Conservation (phyloP, 768 basidiomycete species). For the Naganishia vishniacii region DNA sequence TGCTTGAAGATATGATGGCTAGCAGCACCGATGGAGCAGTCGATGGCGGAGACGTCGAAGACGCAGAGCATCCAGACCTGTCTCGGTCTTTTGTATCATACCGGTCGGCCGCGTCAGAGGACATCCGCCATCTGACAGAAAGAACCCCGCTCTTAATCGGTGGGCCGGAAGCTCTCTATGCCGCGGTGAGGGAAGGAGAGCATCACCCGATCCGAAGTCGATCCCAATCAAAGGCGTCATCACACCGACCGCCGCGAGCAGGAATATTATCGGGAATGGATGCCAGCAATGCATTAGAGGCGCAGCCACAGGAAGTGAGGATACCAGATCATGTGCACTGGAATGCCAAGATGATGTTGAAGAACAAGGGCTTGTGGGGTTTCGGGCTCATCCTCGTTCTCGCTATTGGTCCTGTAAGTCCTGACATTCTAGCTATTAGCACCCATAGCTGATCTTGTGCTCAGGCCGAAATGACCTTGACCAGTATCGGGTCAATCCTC, state of each 20-base stretch:
- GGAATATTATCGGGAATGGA: background rate
- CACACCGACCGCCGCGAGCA: background rate
- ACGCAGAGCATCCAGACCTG: constrained; percentile 23
- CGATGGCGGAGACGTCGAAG: background rate
- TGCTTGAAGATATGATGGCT: constrained; percentile 21
- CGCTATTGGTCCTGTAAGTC: constrained; percentile 45
- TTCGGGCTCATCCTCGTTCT: constrained; percentile 45
- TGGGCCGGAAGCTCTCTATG: constrained; percentile 37
- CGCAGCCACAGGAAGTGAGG: background rate
- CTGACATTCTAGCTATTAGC: too few species aligned
- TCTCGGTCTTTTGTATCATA: constrained; percentile 19
- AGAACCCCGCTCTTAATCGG: constrained; percentile 45
- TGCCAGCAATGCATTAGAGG: background rate
- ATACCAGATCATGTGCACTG: constrained; percentile 28
- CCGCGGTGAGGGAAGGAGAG: constrained; percentile 42
- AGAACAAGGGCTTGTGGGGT: constrained; percentile 45
- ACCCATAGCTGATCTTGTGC: constrained; percentile 9
- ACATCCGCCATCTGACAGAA: constrained; percentile 41
- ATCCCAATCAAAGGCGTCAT: constrained; percentile 16
- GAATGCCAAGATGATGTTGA: constrained; percentile 36
- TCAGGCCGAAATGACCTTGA: constrained; percentile 45
- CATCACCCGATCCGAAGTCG: background rate
- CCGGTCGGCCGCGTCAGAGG: constrained; percentile 26
- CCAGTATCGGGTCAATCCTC: constrained; percentile 46
- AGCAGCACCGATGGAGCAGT: constrained; percentile 20